phyloP scores from a whole-genome alignment of 805 yeast genomes.

The Scheffersomyces lignosus region DNA sequence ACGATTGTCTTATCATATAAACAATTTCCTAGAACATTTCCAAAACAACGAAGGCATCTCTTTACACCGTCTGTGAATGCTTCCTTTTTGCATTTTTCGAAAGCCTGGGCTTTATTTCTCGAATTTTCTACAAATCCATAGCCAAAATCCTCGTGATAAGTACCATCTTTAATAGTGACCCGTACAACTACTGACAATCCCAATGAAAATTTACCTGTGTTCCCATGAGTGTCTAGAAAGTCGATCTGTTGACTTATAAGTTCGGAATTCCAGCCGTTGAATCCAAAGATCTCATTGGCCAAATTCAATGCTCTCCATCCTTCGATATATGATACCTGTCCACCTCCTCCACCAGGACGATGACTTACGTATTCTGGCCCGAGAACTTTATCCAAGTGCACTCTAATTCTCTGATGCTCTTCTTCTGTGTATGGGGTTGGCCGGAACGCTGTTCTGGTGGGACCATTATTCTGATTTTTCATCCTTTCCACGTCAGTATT shows the following conservation, averaged over 20 bases:
- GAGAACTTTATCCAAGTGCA: constrained; percentile 37
- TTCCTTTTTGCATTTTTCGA: constrained; percentile 78
- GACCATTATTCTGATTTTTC: too few species aligned
- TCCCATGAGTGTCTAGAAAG: constrained; percentile 63
- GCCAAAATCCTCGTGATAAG: constrained; percentile 78
- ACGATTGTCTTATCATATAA: constrained; percentile 74
- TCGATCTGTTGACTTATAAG: constrained; percentile 65
- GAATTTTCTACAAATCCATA: constrained; percentile 74
- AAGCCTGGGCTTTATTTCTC: constrained; percentile 67
- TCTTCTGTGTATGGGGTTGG: constrained; percentile 31
- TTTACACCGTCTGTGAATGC: constrained; percentile 85
- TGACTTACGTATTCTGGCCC: constrained; percentile 81
- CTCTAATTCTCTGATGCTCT: constrained; percentile 37
- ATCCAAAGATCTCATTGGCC: constrained; percentile 81
- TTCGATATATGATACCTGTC: constrained; percentile 69
- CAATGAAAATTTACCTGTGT: constrained; percentile 51
- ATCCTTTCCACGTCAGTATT: too few species aligned
- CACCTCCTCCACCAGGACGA: constrained; percentile 74
- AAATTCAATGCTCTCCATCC: constrained; percentile 82
- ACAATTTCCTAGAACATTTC: constrained; percentile 79
- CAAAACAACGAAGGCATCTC: constrained; percentile 76
- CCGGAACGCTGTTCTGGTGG: constrained; percentile 11
- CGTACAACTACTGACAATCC: constrained; percentile 74
- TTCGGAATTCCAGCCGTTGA: constrained; percentile 81
- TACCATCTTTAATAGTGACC: constrained; percentile 75